Conservation (phyloP, 106 monocot species). For the Ottelia alismoides region DNA sequence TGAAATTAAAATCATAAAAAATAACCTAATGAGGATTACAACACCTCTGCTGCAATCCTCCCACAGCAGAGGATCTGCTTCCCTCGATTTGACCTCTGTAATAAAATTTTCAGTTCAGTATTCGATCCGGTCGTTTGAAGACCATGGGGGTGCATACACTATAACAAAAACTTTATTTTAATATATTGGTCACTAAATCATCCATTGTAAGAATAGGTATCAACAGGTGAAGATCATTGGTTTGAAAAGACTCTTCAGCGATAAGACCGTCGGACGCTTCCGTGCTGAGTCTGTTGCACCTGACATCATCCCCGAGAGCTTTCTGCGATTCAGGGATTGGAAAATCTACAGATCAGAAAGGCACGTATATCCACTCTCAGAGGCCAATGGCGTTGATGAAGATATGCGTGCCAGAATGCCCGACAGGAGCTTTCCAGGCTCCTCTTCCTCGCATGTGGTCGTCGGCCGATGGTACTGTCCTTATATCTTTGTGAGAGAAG, state of each 20-base stretch:
- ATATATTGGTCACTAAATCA: too few species aligned
- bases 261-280: neutral
- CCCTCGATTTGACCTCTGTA: too few species aligned
- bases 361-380: neutral
- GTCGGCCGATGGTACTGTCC: constrained; percentile 50
- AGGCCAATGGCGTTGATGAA: constrained; percentile 18
- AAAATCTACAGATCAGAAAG: neutral
- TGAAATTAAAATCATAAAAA: too few species aligned
- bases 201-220: neutral
- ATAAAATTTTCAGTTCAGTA: too few species aligned
- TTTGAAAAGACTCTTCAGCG: neutral
- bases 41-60: too few species aligned
- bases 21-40: too few species aligned
- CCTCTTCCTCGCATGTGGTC: neutral
- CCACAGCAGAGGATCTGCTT: too few species aligned
- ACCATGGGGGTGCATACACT: too few species aligned
- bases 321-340: neutral
- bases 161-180: too few species aligned
- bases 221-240: neutral
- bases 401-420: constrained; percentile 11
- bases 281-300: constrained; percentile 1
- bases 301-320: neutral
- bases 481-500: constrained; percentile 35
- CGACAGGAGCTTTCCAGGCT: neutral
- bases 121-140: neutral